Conservation (phyloP, 164 flowering plant species). For the Liquidambar formosana region DNA sequence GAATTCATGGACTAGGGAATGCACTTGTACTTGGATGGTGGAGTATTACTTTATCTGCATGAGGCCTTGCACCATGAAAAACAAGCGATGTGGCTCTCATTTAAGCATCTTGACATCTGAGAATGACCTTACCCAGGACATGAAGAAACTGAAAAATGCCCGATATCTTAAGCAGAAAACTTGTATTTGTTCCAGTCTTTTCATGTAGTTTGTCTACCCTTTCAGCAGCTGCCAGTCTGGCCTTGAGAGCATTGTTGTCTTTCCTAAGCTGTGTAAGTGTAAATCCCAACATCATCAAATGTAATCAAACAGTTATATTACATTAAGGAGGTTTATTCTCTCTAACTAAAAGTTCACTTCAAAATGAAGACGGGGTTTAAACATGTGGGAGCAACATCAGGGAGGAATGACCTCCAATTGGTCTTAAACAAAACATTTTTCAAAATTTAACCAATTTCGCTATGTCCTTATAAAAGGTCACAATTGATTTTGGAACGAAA, state of each 20-base stretch:
- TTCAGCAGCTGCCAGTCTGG: slow-evolving; percentile 25
- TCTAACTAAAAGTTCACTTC: too few species aligned
- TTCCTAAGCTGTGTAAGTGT: slow-evolving; percentile 43
- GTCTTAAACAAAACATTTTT: not conserved
- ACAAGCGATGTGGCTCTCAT: not conserved
- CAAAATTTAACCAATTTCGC: not conserved
- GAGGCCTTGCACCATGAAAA: too few species aligned
- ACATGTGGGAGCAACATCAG: not conserved
- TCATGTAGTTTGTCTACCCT: not conserved
- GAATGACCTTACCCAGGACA: slow-evolving; percentile 10
- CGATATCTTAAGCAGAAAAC: slow-evolving; percentile 3
- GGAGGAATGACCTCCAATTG: not conserved
- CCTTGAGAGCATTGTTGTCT: slow-evolving; percentile 47
- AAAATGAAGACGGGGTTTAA: too few species aligned
- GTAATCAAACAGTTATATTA: not conserved
- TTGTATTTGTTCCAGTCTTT: slow-evolving; percentile 1
- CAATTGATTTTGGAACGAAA: not conserved
- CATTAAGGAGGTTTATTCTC: too few species aligned
- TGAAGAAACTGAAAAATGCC: slow-evolving; percentile 7
- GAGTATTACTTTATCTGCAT: not conserved
- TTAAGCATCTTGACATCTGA: not conserved
- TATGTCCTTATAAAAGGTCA: not conserved
- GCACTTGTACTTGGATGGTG: too few species aligned
- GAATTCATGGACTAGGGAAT: too few species aligned
- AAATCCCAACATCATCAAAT: not conserved